Base-by-base conservation (phyloP, 2,329 filamentous ascomycete species). In the Diaporthe citriasiana region DNA sequence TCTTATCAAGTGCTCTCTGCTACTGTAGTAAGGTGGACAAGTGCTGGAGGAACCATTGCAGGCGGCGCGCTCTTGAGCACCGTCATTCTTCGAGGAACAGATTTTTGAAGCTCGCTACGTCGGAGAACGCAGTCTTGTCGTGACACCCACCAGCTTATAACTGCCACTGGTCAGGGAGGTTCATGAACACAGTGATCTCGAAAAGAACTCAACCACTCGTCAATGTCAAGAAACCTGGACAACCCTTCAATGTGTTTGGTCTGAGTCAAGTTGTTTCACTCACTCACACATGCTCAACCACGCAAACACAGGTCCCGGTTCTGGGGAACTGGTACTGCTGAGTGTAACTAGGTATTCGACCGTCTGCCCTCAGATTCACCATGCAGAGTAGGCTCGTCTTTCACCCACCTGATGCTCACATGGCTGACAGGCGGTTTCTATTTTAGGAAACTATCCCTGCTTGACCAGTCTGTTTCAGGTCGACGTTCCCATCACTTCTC, bases 381-480 rank as follows among this genome's bases (percentile, higher is more conserved):
- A 35, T 50, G 47, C 63, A 68, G 22, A 27, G 15, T 33, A 51
- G 9, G n/a, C n/a, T n/a, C n/a, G n/a, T 51, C 7, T 35, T 51
- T 22, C 8, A 27, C 38, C 17, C 38, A 35, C 66, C 10, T 47
- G 25, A 47, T 2, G 25, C 47, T 71, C 70, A 60, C 70, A 71
- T 35, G 70, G 70, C 70, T 71, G 70, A 71, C 45, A 45, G 70
- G n/a, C 45, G n/a, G 45, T 60, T 71, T 63, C 70, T 71, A 71
- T 71, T 71, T 71, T 71, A 42, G 53, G 56, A 51, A 50, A 30
- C 19, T 25, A 63, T 51, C 70, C 70, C 59, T 63, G 70, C 70
- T 53, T 57, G 40, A 42, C 19, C 33, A 35, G 47, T 55, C 47
- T 55, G 70, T 71, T 71, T 71, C 70, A 71, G 70, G 70, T 63